Conservation (phyloP, 208 protist genomes). For the Polymyxa betae region DNA sequence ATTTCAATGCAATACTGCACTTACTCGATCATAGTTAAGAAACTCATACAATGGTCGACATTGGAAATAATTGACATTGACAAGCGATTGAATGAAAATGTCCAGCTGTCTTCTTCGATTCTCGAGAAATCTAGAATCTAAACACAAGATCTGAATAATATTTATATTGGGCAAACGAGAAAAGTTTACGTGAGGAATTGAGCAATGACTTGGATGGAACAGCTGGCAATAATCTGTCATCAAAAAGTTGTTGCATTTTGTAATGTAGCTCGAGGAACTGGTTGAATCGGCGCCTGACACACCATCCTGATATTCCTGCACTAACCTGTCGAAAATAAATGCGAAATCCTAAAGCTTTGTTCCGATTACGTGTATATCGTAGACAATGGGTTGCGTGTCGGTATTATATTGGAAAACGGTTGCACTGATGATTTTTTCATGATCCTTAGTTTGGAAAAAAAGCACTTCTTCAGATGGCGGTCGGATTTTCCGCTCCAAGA, state of each 20-base stretch:
- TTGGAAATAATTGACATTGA: slow-evolving; percentile 2
- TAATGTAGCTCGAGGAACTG: slow-evolving; percentile 17
- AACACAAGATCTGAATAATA: neutral
- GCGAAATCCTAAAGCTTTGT: too few relatives aligned
- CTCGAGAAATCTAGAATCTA: slow-evolving; percentile 22
- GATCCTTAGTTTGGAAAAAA: neutral
- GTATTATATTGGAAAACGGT: neutral
- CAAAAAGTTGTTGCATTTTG: neutral
- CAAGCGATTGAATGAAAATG: slow-evolving; percentile 8
- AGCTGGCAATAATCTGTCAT: neutral
- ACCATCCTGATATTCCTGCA: neutral
- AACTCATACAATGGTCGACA: neutral
- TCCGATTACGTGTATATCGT: neutral
- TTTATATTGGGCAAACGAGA: neutral
- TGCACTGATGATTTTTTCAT: neutral
- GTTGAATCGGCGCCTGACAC: neutral
- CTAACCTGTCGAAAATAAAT: neutral
- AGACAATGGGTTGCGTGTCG: neutral
- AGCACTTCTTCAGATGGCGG: neutral
- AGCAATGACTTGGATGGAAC: neutral
- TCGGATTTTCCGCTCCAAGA: neutral
- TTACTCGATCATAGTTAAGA: neutral
- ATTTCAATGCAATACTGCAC: neutral
- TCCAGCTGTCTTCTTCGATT: neutral
- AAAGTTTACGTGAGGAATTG: neutral